phyloP scores from a whole-genome alignment of 2,329 filamentous ascomycete species.

The Apiospora marii region DNA sequence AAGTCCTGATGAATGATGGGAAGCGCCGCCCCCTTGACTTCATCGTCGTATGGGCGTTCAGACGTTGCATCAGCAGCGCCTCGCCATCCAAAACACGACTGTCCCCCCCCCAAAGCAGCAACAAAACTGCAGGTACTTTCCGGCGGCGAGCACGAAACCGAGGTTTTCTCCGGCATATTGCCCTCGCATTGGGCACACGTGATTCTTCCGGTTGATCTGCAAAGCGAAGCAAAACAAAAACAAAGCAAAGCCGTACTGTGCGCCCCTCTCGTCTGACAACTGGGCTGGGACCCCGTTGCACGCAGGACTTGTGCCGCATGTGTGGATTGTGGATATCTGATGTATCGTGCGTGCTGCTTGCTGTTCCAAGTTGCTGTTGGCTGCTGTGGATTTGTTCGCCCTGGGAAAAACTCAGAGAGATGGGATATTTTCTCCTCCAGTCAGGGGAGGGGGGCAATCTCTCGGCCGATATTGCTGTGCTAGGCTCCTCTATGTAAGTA shows the following conservation, averaged over 20 bases:
- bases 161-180: background rate
- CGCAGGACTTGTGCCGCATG: background rate
- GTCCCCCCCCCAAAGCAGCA: slow-evolving; percentile 1
- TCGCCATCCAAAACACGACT: background rate
- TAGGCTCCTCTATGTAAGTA: background rate
- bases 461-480: background rate
- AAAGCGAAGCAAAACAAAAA: too few relatives aligned
- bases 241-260: background rate
- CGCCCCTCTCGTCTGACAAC: background rate
- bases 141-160: background rate
- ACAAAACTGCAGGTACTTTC: background rate
- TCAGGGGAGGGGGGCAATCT: background rate
- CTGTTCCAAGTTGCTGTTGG: background rate
- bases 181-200: background rate
- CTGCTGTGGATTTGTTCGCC: background rate
- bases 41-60: background rate
- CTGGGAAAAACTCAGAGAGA: slow-evolving; percentile 1
- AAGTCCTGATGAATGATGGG: background rate
- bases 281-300: background rate
- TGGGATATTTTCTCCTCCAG: background rate
- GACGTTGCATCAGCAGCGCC: slow-evolving; percentile 7
- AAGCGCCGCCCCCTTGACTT: background rate
- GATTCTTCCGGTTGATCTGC: slow-evolving; percentile 13
- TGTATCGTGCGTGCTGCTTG: slow-evolving; percentile 12
- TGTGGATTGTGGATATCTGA: slow-evolving; percentile 10